Conservation (phyloP, 257 asterid species). For the Capsicum rhomboideum region DNA sequence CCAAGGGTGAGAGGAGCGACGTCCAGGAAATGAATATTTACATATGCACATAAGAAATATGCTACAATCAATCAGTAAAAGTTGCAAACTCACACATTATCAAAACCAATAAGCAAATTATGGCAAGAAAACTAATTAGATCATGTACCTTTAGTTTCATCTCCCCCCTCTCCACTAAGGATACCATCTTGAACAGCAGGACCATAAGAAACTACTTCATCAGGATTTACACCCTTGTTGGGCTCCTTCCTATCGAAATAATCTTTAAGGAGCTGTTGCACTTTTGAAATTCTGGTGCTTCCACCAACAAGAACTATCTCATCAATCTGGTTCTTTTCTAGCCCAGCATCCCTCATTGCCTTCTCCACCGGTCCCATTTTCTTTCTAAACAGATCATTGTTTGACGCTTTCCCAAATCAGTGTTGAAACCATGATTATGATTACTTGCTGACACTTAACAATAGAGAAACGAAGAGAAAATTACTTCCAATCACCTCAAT, state of each 20-base stretch:
- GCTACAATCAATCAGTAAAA: neutral
- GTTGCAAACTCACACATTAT: neutral
- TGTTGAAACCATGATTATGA: too few relatives aligned
- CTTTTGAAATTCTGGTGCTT: constrained; percentile 93
- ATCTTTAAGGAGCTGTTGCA: constrained; percentile 82
- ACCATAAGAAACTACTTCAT: constrained; percentile 95
- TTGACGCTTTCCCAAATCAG: constrained; percentile 17
- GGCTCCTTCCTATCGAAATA: constrained; percentile 92
- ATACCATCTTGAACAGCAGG: constrained; percentile 98
- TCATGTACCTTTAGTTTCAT: constrained; percentile 77
- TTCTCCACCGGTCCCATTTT: constrained; percentile 98
- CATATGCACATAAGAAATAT: constrained; percentile 21
- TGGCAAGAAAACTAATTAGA: neutral
- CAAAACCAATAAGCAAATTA: neutral
- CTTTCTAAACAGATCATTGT: constrained; percentile 89
- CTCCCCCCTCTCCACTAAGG: constrained; percentile 95
- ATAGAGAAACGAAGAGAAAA: too few relatives aligned
- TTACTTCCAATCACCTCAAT: too few relatives aligned
- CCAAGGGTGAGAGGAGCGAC: constrained; percentile 94
- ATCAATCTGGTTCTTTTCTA: constrained; percentile 75
- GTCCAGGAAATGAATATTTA: constrained; percentile 74
- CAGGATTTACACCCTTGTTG: constrained; percentile 94
- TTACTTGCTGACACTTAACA: too few relatives aligned
- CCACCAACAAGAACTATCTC: constrained; percentile 98
- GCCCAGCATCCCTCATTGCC: constrained; percentile 94